Percentiles rank a stretch among this genome's conserved stretches.
phyloP scores from a whole-genome alignment of 192 early-diverging fungal species.

The Gigaspora rosea region DNA sequence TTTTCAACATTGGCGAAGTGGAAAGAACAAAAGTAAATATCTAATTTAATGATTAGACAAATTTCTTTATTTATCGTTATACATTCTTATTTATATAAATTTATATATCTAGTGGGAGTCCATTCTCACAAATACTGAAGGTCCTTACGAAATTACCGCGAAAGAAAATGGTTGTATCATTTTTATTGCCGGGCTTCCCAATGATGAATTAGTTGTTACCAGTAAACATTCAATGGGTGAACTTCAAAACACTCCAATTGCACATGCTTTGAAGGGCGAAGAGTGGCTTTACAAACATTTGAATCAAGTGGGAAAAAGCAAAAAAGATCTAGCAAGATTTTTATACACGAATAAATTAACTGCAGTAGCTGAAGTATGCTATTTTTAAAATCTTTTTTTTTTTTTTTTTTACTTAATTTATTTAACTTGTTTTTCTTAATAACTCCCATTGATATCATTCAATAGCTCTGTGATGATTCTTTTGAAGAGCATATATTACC shows the following conservation, averaged over 20 bases:
- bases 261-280: slow-evolving; percentile 65
- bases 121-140: slow-evolving; percentile 63
- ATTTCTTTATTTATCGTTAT: not conserved
- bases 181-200: slow-evolving; percentile 62
- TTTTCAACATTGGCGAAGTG: slow-evolving; percentile 84
- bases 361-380: slow-evolving; percentile 74
- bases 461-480: slow-evolving; percentile 87
- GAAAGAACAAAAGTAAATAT: slow-evolving; percentile 50
- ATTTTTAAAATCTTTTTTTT: not conserved
- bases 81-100: slow-evolving; percentile 34
- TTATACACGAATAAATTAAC: slow-evolving; percentile 74
- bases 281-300: slow-evolving; percentile 78
- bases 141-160: slow-evolving; percentile 89
- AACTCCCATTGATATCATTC: slow-evolving; percentile 6
- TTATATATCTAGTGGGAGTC: slow-evolving; percentile 47
- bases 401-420: not conserved
- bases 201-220: slow-evolving; percentile 72
- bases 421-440: not conserved
- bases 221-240: slow-evolving; percentile 79
- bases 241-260: slow-evolving; percentile 9
- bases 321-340: slow-evolving; percentile 72
- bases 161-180: slow-evolving; percentile 99
- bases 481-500: slow-evolving; percentile 96
- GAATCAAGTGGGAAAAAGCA: slow-evolving; percentile 49
- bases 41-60: not conserved